A percentile compares a stretch with the other conserved stretches of the same genome.
phyloP scores from a whole-genome alignment of 345 rosid species.

The Gossypium ekmanianum region DNA sequence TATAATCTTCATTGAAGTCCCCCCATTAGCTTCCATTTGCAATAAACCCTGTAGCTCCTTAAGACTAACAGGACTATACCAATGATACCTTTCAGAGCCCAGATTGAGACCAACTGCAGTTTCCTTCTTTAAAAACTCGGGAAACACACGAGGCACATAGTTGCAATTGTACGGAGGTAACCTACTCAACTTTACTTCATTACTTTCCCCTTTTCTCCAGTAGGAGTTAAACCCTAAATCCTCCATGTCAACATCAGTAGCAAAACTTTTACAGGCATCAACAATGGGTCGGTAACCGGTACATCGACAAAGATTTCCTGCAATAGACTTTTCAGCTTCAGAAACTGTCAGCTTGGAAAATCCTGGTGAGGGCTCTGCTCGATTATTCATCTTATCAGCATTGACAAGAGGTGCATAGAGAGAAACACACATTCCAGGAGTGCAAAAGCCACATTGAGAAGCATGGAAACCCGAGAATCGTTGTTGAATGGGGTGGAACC shows the following conservation, averaged over 20 bases:
- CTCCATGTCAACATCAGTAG: slow-evolving; percentile 76
- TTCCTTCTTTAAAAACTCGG: slow-evolving; percentile 62
- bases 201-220: slow-evolving; percentile 57
- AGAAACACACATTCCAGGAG: slow-evolving; percentile 90
- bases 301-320: slow-evolving; percentile 84
- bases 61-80: slow-evolving; percentile 51
- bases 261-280: slow-evolving; percentile 89
- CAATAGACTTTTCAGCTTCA: slow-evolving; percentile 68
- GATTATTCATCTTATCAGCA: slow-evolving; percentile 44
- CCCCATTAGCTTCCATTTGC: slow-evolving; percentile 12
- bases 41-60: slow-evolving; percentile 44
- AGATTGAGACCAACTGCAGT: slow-evolving; percentile 22
- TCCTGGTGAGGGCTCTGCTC: slow-evolving; percentile 43
- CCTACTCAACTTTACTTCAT: slow-evolving; percentile 39
- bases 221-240: slow-evolving; percentile 77
- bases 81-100: slow-evolving; percentile 34
- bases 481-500: slow-evolving; percentile 76
- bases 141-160: slow-evolving; percentile 39
- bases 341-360: slow-evolving; percentile 60
- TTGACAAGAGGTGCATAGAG: slow-evolving; percentile 67
- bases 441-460: slow-evolving; percentile 92
- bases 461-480: slow-evolving; percentile 77
- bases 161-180: slow-evolving; percentile 40
- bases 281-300: slow-evolving; percentile 87
- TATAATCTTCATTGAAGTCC: slow-evolving; percentile 41